Percentiles rank a stretch among this genome's conserved stretches.
Conservation (phyloP, 73 alveolate genomes). For the Symbiodinium natans region DNA sequence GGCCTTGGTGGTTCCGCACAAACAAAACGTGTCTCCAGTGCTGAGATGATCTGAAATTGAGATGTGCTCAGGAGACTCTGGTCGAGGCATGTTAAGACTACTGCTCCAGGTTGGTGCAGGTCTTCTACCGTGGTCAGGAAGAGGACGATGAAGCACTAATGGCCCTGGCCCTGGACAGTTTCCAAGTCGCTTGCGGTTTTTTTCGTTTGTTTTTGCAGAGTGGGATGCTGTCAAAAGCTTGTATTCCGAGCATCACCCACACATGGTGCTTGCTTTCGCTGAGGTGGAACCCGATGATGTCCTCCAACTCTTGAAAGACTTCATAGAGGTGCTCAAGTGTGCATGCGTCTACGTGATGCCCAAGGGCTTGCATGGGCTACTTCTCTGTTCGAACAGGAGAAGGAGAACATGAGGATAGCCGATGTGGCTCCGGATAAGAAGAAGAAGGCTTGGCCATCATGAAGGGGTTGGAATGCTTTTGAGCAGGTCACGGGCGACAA, state of each 20-base stretch:
- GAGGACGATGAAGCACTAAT: conserved; percentile 94
- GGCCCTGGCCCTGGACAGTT: not conserved
- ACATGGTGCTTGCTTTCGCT: not conserved
- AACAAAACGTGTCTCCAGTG: too few relatives aligned
- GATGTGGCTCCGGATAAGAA: conserved; percentile 96
- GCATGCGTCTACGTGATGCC: not conserved
- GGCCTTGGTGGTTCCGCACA: too few relatives aligned
- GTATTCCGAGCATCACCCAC: too few relatives aligned
- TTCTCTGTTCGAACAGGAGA: conserved; percentile 20
- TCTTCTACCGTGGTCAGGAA: conserved; percentile 95
- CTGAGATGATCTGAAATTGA: too few relatives aligned
- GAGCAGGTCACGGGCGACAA: too few relatives aligned
- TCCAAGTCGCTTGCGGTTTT: not conserved
- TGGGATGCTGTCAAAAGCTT: conserved; percentile 76
- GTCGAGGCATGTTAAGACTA: too few relatives aligned
- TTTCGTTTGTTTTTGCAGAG: conserved; percentile 13
- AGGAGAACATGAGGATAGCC: conserved; percentile 96
- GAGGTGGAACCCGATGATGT: conserved; percentile 96
- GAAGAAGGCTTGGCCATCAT: conserved; percentile 77
- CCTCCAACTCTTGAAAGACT: conserved; percentile 95
- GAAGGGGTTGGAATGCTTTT: too few relatives aligned
- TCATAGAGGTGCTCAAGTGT: conserved; percentile 84
- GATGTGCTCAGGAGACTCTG: too few relatives aligned
- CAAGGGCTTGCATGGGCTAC: too few relatives aligned
- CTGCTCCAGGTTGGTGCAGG: conserved; percentile 84